Base-by-base conservation (phyloP, 2,329 filamentous ascomycete species). In the Ustulina deusta region DNA sequence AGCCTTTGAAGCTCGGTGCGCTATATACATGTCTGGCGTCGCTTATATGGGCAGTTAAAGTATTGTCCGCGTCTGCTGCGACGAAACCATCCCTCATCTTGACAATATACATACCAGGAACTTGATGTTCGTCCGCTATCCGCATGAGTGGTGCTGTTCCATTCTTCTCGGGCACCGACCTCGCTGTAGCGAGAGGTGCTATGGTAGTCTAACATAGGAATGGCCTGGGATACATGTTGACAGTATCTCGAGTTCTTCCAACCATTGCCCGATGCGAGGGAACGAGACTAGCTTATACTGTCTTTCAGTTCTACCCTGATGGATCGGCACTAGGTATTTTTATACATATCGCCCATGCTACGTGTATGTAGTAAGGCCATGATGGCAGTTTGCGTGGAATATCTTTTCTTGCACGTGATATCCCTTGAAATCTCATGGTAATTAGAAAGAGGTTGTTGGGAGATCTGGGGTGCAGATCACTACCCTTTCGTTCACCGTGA, bases 1-100 rank as follows among this genome's bases (percentile, higher is more conserved):
- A 70, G 3, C 65, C 68, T 51, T 57, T 66, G 61, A 69, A 68
- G n/a, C 44, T 38, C 46, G 54, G 49, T 17, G 42, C 54, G 13
- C 29, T 38, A n/a, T 63, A 68, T 13, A 66, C 25, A 49, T 64
- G 54, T 44, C 44, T 66, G 32, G 61, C 42, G 15, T 11, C 34
- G 46, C 29, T 48, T 20, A 49, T 57, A 49, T 61, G 52, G 9
- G 42, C 51, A 10, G 22, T 25, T 7, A 65, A 36, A 11, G 48
- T 27, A 29, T 17, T 13, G 25, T 71, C 32, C 17, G 52, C 25
- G 3, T 61, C 44, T 46, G 27, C 46, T n/a, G 13, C 25, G 13
- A 48, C 27, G 48, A 66, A 56, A 25, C 40, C 52, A 36, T 65
- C 58, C 27, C 49, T 65, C 60, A 67, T 52, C 52, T 65, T 70